Evolutionary conservation across 169 alveolate species (phyloP).

Genomic region (Cryptosporidium baileyi): DNA sequence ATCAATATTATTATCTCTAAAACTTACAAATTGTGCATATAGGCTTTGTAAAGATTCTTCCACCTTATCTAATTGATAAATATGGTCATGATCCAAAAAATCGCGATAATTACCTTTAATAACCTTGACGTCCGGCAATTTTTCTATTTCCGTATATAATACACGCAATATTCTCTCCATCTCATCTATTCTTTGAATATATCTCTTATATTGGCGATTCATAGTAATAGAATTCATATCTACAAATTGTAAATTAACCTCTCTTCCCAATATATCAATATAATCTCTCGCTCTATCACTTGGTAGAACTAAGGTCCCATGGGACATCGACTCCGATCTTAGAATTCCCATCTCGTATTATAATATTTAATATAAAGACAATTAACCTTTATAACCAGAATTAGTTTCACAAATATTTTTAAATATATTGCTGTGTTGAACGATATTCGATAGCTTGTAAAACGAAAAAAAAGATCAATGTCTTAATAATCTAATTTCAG

Average conservation of each 20-base stretch:
- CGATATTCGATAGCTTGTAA: too few species aligned
- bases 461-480: too few species aligned
- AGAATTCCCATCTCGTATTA: conserved; percentile 74
- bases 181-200: conserved; percentile 89
- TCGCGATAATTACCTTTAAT: conserved; percentile 80
- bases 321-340: conserved; percentile 86
- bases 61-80: conserved; percentile 84
- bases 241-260: conserved; percentile 84
- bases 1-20: conserved; percentile 83
- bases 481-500: too few species aligned
- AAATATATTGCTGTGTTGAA: too few species aligned
- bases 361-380: too few species aligned
- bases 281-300: conserved; percentile 89
- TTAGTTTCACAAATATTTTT: too few species aligned
- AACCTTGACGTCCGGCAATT: conserved; percentile 78
- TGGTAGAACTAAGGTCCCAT: conserved; percentile 91
- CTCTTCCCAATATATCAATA: conserved; percentile 85
- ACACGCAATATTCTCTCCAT: conserved; percentile 89
- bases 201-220: conserved; percentile 88
- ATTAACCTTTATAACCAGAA: too few species aligned
- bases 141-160: conserved; percentile 80
- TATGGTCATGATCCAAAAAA: conserved; percentile 81
- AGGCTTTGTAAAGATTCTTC: conserved; percentile 85
- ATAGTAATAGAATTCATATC: conserved; percentile 85
- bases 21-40: conserved; percentile 87